A percentile compares a stretch with the other conserved stretches of the same genome.
phyloP scores from a whole-genome alignment of 352 stramenopile species.

The Pythium graminicola region DNA sequence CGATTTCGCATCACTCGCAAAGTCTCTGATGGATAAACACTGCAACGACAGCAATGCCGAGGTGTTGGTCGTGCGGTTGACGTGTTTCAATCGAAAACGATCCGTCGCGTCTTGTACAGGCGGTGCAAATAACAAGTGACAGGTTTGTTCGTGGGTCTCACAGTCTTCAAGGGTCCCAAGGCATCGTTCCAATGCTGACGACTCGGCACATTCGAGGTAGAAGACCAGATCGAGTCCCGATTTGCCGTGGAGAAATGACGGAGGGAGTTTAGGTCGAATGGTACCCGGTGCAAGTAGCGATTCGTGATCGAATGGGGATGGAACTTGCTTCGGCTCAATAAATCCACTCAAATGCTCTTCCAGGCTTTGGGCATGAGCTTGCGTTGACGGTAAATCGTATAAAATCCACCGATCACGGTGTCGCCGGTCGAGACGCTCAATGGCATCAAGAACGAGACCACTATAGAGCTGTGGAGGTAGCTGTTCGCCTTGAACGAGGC shows the following conservation, averaged over 20 bases:
- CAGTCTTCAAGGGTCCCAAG: conserved; percentile 50
- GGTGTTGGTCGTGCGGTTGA: conserved; percentile 34
- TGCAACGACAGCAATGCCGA: conserved; percentile 56
- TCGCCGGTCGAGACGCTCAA: conserved; percentile 18
- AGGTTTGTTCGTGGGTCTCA: conserved; percentile 28
- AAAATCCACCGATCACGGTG: conserved; percentile 42
- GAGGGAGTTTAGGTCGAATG: conserved; percentile 29
- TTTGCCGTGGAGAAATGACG: conserved; percentile 50
- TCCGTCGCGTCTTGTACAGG: conserved; percentile 40
- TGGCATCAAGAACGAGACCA: conserved; percentile 38
- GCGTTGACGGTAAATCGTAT: conserved; percentile 51
- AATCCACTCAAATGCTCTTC: conserved; percentile 53
- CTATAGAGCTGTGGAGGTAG: conserved; percentile 52
- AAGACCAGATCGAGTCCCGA: conserved; percentile 73
- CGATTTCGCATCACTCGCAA: conserved; percentile 22
- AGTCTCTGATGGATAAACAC: conserved; percentile 27
- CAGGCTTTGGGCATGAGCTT: conserved; percentile 34
- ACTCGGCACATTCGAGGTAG: conserved; percentile 37
- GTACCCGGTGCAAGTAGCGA: conserved; percentile 42
- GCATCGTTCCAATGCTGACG: conserved; percentile 43
- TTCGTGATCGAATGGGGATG: conserved; percentile 49
- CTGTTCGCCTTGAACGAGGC: conserved; percentile 33
- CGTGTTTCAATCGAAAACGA: conserved; percentile 46
- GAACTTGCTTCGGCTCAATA: conserved; percentile 33
- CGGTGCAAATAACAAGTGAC: conserved; percentile 45